Evolutionary conservation across 1,284 basidiomycete species (phyloP), one percentile per base, ranked within the genome.

Genomic region (Puccinia polysora): DNA sequence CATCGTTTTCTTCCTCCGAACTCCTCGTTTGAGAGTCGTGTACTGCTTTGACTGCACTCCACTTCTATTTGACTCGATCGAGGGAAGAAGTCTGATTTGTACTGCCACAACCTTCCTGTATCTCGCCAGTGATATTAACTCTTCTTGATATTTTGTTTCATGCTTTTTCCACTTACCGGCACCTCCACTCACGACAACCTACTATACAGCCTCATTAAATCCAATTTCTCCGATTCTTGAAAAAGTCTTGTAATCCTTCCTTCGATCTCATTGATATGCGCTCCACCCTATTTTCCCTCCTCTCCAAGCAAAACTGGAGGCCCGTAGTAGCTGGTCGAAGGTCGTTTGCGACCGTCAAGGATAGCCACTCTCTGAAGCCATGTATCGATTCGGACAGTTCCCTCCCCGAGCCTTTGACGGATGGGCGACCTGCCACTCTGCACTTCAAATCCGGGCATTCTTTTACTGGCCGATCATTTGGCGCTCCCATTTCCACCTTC

Each of bases 401-500:
- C 52, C 47, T 62, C 12, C 52, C 60, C 18, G 69, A 72, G 32
- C 69, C 69, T 43, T 63, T 60, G 4, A 74, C 71, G 2, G 74
- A 74, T 45, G 74, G 74, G 15, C 64, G 62, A n/a, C 92, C 93
- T 23, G 96, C 95, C 5, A 85, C 88, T 1, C 84, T 99, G 23
- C 93, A 97, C 81, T 85, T 98, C 73, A 95, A 96, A 82, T 88
- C 91, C 6, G 95, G 95, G 49, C 88, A 98, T 81, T 89, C 88
- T 14, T 98, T 96, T 84, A 79, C 84, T 70, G 95, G 96, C 47
- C 85, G 86, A 64, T 89, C 89, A 14, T 98, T 99, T 80, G 95
- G 95, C 75, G 88, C 91, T 25, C 87, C 88, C 55, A 87, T 85
- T 78, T 93, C 90, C 78, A 87, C 88, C 73, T 98, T 86, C 82